A percentile compares a stretch with the other conserved stretches of the same genome.
Evolutionary conservation across 129 eudicot species (phyloP).

Genomic region (Lonicera japonica): DNA sequence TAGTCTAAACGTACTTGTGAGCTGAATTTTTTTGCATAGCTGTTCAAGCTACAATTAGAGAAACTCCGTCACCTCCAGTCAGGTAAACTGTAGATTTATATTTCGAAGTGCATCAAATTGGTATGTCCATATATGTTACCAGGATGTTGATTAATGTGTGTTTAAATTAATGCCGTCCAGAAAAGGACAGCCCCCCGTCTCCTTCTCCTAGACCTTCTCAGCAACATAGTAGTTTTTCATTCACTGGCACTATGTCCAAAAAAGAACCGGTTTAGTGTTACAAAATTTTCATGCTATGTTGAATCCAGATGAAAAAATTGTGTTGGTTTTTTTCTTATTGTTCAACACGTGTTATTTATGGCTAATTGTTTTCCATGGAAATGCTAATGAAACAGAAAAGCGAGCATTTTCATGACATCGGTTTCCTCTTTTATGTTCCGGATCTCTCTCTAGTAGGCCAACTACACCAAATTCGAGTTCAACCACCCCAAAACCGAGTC

Average conservation of each 20-base stretch:
- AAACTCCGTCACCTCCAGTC: constrained; percentile 45
- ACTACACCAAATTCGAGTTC: constrained; percentile 49
- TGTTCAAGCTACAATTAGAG: constrained; percentile 55
- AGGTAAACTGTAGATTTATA: constrained; percentile 31
- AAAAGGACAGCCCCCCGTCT: constrained; percentile 64
- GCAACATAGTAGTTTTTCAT: constrained; percentile 40
- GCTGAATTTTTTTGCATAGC: constrained; percentile 25
- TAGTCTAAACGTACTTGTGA: not conserved
- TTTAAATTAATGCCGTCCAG: constrained; percentile 34
- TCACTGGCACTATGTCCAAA: constrained; percentile 30
- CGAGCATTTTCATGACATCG: constrained; percentile 71
- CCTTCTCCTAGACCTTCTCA: constrained; percentile 45
- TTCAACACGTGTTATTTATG: not conserved
- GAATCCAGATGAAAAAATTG: not conserved
- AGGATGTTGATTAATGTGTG: constrained; percentile 8
- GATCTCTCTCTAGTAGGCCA: constrained; percentile 55
- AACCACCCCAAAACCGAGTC: constrained; percentile 45
- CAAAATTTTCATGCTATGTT: not conserved
- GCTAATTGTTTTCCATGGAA: not conserved
- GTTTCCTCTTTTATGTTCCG: constrained; percentile 63
- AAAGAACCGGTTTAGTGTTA: constrained; percentile 44
- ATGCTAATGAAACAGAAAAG: constrained; percentile 39
- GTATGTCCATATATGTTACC: too few relatives aligned
- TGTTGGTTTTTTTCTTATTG: too few relatives aligned
- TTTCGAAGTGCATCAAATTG: constrained; percentile 2